These are phyloP conservation scores for Corniculantispora saksenae DNA, from an alignment of 2,329 filamentous ascomycete genomes.

Conservation along the genomic window DNA sequence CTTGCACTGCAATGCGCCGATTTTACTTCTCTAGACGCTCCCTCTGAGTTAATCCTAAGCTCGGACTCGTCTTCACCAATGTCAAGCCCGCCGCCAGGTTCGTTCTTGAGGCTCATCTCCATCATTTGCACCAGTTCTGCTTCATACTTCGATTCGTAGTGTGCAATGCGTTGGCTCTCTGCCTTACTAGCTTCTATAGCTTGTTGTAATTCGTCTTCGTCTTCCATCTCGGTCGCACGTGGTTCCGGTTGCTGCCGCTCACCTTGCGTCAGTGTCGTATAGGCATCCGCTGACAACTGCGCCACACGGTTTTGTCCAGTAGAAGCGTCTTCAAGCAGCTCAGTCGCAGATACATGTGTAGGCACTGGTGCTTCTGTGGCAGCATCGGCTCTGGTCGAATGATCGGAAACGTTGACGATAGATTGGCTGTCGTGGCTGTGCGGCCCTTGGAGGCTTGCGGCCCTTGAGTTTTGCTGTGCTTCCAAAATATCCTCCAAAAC, in stretches of 20 bases:
- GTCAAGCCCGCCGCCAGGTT: background rate
- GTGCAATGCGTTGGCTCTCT: background rate
- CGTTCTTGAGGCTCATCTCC: background rate
- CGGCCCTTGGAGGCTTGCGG: background rate
- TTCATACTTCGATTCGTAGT: background rate
- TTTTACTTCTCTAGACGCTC: background rate
- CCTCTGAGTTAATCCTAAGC: background rate
- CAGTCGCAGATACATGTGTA: too few species aligned
- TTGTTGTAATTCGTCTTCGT: background rate
- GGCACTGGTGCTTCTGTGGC: too few species aligned
- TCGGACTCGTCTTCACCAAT: background rate
- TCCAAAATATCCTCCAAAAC: slow-evolving; percentile 27
- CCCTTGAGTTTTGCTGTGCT: background rate
- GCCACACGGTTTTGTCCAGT: too few species aligned
- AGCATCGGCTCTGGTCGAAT: too few species aligned
- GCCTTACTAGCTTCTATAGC: background rate
- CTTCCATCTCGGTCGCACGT: background rate
- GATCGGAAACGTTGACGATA: background rate
- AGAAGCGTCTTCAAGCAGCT: too few species aligned
- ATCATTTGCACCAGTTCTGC: background rate
- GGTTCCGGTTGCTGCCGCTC: too few species aligned
- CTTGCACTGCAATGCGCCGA: background rate
- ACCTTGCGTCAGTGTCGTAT: too few species aligned
- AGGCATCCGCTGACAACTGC: too few species aligned
- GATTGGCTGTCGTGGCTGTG: background rate